Percentiles rank a stretch among this genome's conserved stretches.
These are phyloP conservation scores for sweet orange (Citrus sinensis) DNA, from an alignment of 345 rosid genomes.

Conservation along the genomic window DVS_A1.0 CM039161.1:22800501-22801000, in stretches of 20 bases:
- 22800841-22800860: conserved; percentile 72
- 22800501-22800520: not conserved
- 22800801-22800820: conserved; percentile 80
- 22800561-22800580: conserved; percentile 9
- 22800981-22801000: conserved; percentile 70
- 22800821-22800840: conserved; percentile 88
- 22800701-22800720: not conserved
- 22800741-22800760: conserved; percentile 91
- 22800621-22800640: conserved; percentile 94
- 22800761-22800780: conserved; percentile 98
- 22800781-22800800: conserved; percentile 91
- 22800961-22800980: conserved; percentile 62
- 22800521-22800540: not conserved
- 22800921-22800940: conserved; percentile 58
- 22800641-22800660: conserved; percentile 42
- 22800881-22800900: conserved; percentile 53
- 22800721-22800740: conserved; percentile 64
- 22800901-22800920: conserved; percentile 85
- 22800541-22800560: not conserved
- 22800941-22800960: conserved; percentile 74
- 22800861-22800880: conserved; percentile 86
- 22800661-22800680: conserved; percentile 6
- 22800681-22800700: not conserved
- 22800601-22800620: conserved; percentile 89
- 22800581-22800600: conserved; percentile 98